Conservation (phyloP, 2,329 filamentous ascomycete genomes). For the Diaporthe sp. region DNA sequence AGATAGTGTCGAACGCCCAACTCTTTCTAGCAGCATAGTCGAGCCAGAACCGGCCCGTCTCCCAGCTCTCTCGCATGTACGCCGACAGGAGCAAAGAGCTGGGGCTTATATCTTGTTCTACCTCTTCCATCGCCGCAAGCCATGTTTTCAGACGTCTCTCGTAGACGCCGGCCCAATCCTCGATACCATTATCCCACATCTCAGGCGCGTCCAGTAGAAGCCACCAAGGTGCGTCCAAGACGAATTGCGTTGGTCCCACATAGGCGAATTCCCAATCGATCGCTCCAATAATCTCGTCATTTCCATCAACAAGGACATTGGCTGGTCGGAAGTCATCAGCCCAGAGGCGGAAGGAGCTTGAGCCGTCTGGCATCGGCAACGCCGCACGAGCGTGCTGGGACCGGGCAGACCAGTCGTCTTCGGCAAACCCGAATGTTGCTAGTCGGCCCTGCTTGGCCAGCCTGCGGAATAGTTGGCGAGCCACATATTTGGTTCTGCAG, state of each 20-base stretch:
- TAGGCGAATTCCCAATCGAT: conserved; percentile 55
- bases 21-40: conserved; percentile 35
- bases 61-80: conserved; percentile 37
- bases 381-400: conserved; percentile 17
- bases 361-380: conserved; percentile 28
- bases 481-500: conserved; percentile 52
- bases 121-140: conserved; percentile 44
- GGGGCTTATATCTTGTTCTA: conserved; percentile 37
- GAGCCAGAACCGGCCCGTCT: conserved; percentile 36
- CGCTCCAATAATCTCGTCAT: conserved; percentile 43
- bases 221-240: conserved; percentile 48
- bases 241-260: conserved; percentile 44
- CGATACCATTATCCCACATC: conserved; percentile 46
- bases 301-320: conserved; percentile 47
- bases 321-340: conserved; percentile 45
- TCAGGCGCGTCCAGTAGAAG: conserved; percentile 45
- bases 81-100: conserved; percentile 35
- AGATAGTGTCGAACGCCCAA: conserved; percentile 35
- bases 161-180: conserved; percentile 46
- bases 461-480: conserved; percentile 52
- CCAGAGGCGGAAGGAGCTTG: conserved; percentile 43
- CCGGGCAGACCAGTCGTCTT: conserved; percentile 41
- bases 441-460: conserved; percentile 43
- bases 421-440: conserved; percentile 42
- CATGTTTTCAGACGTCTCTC: conserved; percentile 46